Evolutionary conservation across 1,139 yeast species (phyloP), one percentile per base, ranked within the genome.

Genomic region (Sugiyamaella novakii): DNA sequence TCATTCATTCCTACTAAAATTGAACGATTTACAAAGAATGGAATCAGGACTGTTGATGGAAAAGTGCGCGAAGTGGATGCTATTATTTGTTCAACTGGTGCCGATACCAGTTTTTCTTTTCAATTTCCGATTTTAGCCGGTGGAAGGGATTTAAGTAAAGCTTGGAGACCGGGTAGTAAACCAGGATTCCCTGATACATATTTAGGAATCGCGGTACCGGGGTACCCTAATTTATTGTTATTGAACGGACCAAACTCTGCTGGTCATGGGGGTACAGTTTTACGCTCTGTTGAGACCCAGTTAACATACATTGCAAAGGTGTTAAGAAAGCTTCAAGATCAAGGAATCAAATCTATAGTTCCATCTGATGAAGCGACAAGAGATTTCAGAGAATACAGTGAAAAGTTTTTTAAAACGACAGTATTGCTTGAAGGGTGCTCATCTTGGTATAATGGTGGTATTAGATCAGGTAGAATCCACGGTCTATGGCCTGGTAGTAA

Each of bases 401-500:
- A 52, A 15, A 36, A 52, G 37, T 57, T 53, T 27, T 51, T 58
- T 38, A 43, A 48, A 14, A 43, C 41, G 6, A 54, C 62, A 2
- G 61, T 56, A 7, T 47, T 47, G 27, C 29, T 54, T 7, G 50
- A 49, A 19, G 54, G 56, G 4, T 56, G 62, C 36, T 21, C 50
- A 3, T 54, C 61, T 3, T 59, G 60, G 59, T 60, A 54, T 47
- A 57, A 55, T 21, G 58, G 54, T 5, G 58, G 57, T 2, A 41
- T 43, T 3, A 37, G 33, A 12, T 52, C 47, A 5, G 61, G 60
- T 10, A 42, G 43, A 19, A 42, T 57, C 17, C 42, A 40, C 14
- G 53, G 55, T 12, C 40, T 55, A 33, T 60, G 62, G 61, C 64
- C 64, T 2, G 64, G 64, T 10, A 54, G 57, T 8, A 53, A 50